Percentiles rank a stretch among this genome's conserved stretches.
Conservation (phyloP, 2,329 filamentous ascomycete species). For the Claviceps quebecensis region DNA sequence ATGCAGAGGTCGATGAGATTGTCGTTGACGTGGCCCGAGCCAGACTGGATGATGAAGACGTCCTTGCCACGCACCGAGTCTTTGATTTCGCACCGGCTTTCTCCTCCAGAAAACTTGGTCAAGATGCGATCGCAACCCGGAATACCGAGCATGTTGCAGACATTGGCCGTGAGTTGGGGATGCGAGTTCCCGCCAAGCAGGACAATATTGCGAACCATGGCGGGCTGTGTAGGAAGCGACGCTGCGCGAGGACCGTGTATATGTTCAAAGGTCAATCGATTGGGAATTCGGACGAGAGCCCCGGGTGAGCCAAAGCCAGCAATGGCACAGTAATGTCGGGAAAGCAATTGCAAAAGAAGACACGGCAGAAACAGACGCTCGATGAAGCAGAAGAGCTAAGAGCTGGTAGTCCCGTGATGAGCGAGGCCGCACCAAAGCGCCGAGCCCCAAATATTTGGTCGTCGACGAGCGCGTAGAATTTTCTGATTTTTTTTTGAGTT, state of each 20-base stretch:
- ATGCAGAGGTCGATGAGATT: slow-evolving; percentile 93
- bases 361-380: neutral
- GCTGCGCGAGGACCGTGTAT: neutral
- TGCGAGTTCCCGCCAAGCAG: slow-evolving; percentile 89
- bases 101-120: slow-evolving; percentile 85
- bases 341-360: neutral
- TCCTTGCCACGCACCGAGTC: slow-evolving; percentile 96
- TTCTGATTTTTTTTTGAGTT: slow-evolving; percentile 4
- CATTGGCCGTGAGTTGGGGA: slow-evolving; percentile 69
- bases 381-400: neutral
- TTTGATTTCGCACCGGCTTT: slow-evolving; percentile 88
- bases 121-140: slow-evolving; percentile 74
- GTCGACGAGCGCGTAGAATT: slow-evolving; percentile 1
- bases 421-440: slow-evolving; percentile 3
- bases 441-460: neutral
- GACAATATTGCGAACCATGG: slow-evolving; percentile 90
- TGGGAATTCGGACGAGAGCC: neutral
- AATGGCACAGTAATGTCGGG: neutral
- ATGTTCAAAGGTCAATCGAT: neutral
- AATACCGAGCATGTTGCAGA: slow-evolving; percentile 80
- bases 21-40: slow-evolving; percentile 87
- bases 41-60: slow-evolving; percentile 96
- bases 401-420: slow-evolving; percentile 1
- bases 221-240: slow-evolving; percentile 7
- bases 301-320: neutral